Conservation (phyloP, 257 asterid species). For the Gentiana macrophylla region DNA sequence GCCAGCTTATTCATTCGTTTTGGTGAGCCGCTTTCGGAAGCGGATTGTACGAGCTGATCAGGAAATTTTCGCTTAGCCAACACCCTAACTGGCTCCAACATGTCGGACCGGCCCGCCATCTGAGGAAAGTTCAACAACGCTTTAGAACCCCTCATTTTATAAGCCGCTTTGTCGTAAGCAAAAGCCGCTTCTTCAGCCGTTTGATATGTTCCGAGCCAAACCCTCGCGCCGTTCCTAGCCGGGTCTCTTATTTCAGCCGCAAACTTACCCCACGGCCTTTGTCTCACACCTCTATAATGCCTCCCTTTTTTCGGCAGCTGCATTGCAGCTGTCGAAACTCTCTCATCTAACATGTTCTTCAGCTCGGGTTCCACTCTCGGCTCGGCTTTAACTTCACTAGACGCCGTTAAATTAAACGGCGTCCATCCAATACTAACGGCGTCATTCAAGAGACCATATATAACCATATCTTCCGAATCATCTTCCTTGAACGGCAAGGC, state of each 20-base stretch:
- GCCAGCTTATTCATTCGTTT: constrained; percentile 41
- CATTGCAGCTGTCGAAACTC: constrained; percentile 1
- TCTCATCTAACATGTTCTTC: constrained; percentile 2
- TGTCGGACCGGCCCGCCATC: constrained; percentile 40
- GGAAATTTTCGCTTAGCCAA: constrained; percentile 51
- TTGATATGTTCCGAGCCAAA: constrained; percentile 89
- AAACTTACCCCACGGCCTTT: constrained; percentile 87
- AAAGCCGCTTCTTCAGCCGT: constrained; percentile 85
- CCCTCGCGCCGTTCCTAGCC: constrained; percentile 80
- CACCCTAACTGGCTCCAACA: constrained; percentile 81
- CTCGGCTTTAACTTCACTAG: constrained; percentile 41
- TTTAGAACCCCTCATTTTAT: constrained; percentile 84
- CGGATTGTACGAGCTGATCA: constrained; percentile 30
- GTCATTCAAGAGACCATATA: constrained; percentile 59
- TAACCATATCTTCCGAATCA: constrained; percentile 81
- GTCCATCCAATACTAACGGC: constrained; percentile 78
- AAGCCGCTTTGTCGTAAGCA: constrained; percentile 88
- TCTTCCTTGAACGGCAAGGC: constrained; percentile 77
- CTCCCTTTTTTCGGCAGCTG: constrained; percentile 16
- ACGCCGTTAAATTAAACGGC: constrained; percentile 34
- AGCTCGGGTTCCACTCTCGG: constrained; percentile 31
- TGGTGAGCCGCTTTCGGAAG: constrained; percentile 46
- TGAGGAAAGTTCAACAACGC: constrained; percentile 79
- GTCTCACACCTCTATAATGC: constrained; percentile 79
- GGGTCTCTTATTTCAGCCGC: constrained; percentile 93